These are phyloP conservation scores for Sicyos edulis DNA, from an alignment of 306 rosid species.

Conservation along the genomic window DNA sequence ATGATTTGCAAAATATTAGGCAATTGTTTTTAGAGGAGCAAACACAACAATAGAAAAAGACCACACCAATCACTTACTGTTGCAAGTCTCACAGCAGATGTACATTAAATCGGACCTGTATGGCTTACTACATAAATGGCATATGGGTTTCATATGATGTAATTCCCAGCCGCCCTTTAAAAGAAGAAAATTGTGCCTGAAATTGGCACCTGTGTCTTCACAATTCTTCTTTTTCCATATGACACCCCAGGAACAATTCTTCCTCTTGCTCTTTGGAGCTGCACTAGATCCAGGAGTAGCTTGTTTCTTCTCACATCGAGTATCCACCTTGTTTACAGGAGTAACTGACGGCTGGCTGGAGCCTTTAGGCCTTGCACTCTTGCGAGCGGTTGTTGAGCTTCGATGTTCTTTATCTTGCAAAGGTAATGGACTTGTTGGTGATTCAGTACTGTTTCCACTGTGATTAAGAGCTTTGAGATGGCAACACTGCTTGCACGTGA, in stretches of 20 bases:
- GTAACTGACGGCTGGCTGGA: slow-evolving; percentile 29
- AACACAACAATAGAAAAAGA: background rate
- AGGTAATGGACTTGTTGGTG: slow-evolving; percentile 72
- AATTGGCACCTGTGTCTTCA: slow-evolving; percentile 40
- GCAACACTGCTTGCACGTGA: slow-evolving; percentile 68
- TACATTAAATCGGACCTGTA: slow-evolving; percentile 75
- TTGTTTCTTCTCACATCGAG: slow-evolving; percentile 35
- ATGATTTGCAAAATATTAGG: slow-evolving; percentile 20
- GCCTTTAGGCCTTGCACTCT: slow-evolving; percentile 37
- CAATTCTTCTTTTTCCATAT: slow-evolving; percentile 73
- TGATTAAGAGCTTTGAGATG: slow-evolving; percentile 40
- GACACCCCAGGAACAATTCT: slow-evolving; percentile 69
- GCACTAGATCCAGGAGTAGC: slow-evolving; percentile 35
- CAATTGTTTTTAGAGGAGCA: background rate
- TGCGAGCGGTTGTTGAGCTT: slow-evolving; percentile 33
- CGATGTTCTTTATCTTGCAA: slow-evolving; percentile 46
- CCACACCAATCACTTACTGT: slow-evolving; percentile 48
- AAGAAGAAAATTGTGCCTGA: slow-evolving; percentile 65
- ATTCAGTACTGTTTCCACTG: slow-evolving; percentile 51
- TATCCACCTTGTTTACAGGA: slow-evolving; percentile 35
- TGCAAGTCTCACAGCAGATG: slow-evolving; percentile 70
- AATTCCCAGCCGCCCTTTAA: slow-evolving; percentile 44
- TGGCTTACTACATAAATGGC: slow-evolving; percentile 65
- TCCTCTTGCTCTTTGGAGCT: slow-evolving; percentile 39
- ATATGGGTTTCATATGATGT: slow-evolving; percentile 42